A percentile compares a stretch with the other conserved stretches of the same genome.
phyloP scores from a whole-genome alignment of 139 green algal genomes.

The Diplosphaera chodatii region DNA sequence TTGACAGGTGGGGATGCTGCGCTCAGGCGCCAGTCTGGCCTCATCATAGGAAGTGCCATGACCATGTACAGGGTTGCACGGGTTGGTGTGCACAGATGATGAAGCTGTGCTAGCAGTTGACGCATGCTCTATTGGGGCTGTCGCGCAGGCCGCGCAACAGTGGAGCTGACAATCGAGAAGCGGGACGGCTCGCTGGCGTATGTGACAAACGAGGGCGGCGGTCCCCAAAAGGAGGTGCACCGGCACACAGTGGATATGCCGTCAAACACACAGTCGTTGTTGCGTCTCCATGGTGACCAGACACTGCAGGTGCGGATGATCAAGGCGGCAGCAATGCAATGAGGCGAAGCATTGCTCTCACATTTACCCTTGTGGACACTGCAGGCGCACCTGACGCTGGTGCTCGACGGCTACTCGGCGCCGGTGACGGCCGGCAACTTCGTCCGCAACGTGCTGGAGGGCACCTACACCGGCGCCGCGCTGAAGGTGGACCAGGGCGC shows the following conservation, averaged over 20 bases:
- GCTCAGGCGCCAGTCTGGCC: background rate
- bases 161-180: slow-evolving; percentile 40
- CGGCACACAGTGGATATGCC: no score
- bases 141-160: slow-evolving; percentile 23
- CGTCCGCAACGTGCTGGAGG: slow-evolving; percentile 57
- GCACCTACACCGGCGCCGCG: slow-evolving; percentile 46
- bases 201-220: slow-evolving; percentile 18
- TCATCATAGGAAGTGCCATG: no score
- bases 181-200: slow-evolving; percentile 8
- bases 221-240: slow-evolving; percentile 17
- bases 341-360: no score
- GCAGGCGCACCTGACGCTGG: slow-evolving; percentile 6
- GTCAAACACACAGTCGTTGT: no score
- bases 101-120: no score
- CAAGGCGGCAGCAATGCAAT: no score
- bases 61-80: no score
- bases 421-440: slow-evolving; percentile 78
- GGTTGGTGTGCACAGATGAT: no score
- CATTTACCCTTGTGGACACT: no score
- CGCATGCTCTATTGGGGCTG: no score
- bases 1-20: slow-evolving; percentile 33
- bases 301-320: no score
- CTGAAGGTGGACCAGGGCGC: slow-evolving; percentile 23
- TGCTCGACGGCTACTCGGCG: slow-evolving; percentile 76
- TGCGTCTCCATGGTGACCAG: no score